Base-by-base conservation (phyloP, 2,329 filamentous ascomycete species). In the Setomelanomma holmii region DNA sequence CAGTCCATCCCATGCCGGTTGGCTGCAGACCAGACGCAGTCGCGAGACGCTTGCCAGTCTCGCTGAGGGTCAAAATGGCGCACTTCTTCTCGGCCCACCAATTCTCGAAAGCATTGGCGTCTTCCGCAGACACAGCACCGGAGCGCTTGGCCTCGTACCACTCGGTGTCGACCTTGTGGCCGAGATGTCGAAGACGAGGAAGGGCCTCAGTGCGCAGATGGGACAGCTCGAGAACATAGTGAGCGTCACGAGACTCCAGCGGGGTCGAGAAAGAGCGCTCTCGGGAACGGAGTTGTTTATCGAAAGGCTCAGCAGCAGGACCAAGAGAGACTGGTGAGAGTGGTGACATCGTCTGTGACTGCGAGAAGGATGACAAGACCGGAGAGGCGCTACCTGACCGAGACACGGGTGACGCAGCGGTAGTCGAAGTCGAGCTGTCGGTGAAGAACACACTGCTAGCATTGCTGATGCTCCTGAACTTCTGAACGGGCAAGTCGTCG, bases 101-200 rank as follows among this genome's bases (percentile, higher is more conserved):
- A 22, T 66, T 57, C 55, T 72, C 70, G 51, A 78, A 78, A 5
- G 69, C 63, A 23, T 63, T 63, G 40, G 68, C 51, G 11, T 68
- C 68, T 12, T 60, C 58, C 2, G 43, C 42, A 24, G 56, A 40
- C 23, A 71, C 24, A 16, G 34, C 5, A 7, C 56, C 56, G 8
- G 46, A 52, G 42, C 63, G 64, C 58, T 73, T 69, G 51, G 58
- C 60, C 40, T 74, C 69, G 36, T 56, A 53, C 68, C 66, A 75
- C 52, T 71, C 70, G 3, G 54, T 61, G 39, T 74, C 71, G 17
- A 76, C 68, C 40, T 71, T 66, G 60, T 64, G 69, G 19, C 60
- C 58, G 34, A 65, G 54, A 51, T 80, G 79, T 27, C 75, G 75
- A 49, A 81, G 73, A 45, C 78, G 76, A 3, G 75, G 71, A 24